Evolutionary conservation across 1,139 yeast genomes (phyloP), one percentile per base, ranked within the genome.

Genomic region (Blastobotrys capitulatus): DNA sequence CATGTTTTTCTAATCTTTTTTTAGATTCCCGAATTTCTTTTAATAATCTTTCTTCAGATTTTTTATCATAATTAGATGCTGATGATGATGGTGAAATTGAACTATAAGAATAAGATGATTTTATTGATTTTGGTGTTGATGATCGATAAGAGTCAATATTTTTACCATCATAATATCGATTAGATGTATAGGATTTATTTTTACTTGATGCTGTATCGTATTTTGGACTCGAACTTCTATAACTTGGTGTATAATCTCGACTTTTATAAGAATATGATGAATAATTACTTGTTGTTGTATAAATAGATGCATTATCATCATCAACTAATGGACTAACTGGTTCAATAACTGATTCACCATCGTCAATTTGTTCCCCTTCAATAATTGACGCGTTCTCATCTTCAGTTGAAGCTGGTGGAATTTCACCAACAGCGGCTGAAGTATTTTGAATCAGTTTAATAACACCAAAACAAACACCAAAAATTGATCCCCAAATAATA

Each of bases 401-500:
- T 15, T 18, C n/a, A 5, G 4, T 18, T 18, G 13, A 6, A 5
- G 4, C 6, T 18, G 13, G 20, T 3, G 49, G 46, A 19, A 51
- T 40, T 6, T 29, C 18, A 46, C 40, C 29, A 7, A 51, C 44
- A 10, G 46, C 51, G 12, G 48, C 47, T 7, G 52, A 48, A 15
- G 54, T 51, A 27, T 42, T 31, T 41, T 51, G 54, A 32, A 59
- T 44, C 9, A 58, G 34, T 16, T 56, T 47, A 40, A 59, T 47
- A 15, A 57, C 38, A 6, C 52, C 56, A 53, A 54, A 56, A 18
- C 60, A 55, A 22, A 58, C 54, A 26, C 54, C 52, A 7, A 52
- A 54, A 20, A 60, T 55, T 13, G 61, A 56, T 8, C 59, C 60
- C 61, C 62, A 58, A 36, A 59, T 56, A 16, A 59, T 52, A 8